Percentiles rank a stretch among this genome's conserved stretches.
These are phyloP conservation scores for Chytriomyces confervae DNA, from an alignment of 192 early-diverging fungal genomes.

Conservation along the genomic window DNA sequence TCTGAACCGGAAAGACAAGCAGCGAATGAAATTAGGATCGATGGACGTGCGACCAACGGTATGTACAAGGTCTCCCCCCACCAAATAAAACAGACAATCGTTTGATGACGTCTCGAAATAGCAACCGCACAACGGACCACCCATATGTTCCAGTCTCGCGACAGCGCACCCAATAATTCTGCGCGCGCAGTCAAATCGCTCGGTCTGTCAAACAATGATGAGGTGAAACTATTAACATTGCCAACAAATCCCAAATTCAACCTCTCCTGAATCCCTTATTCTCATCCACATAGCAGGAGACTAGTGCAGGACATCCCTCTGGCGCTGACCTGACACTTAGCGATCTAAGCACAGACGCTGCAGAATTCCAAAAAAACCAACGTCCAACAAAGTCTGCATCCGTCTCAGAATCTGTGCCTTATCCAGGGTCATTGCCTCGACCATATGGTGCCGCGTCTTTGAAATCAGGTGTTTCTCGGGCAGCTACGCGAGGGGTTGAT, in stretches of 20 bases:
- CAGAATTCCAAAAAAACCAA: neutral
- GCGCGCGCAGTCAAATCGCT: neutral
- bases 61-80: no score
- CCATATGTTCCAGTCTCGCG: neutral
- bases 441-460: no score
- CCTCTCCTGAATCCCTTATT: neutral
- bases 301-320: neutral
- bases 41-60: no score
- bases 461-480: no score
- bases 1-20: no score
- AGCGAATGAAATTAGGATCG: no score
- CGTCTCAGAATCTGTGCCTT: no score
- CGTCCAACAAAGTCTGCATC: neutral
- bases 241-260: neutral
- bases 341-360: slow-evolving; percentile 6
- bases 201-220: neutral
- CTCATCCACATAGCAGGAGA: neutral
- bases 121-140: neutral
- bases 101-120: neutral
- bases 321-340: slow-evolving; percentile 16
- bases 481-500: no score
- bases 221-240: slow-evolving; percentile 6
- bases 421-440: no score
- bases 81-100: neutral
- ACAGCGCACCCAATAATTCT: neutral